These are phyloP conservation scores for Mytilinidion resinicola DNA, from an alignment of 495 filamentous ascomycete species.

Conservation along the genomic window DNA sequence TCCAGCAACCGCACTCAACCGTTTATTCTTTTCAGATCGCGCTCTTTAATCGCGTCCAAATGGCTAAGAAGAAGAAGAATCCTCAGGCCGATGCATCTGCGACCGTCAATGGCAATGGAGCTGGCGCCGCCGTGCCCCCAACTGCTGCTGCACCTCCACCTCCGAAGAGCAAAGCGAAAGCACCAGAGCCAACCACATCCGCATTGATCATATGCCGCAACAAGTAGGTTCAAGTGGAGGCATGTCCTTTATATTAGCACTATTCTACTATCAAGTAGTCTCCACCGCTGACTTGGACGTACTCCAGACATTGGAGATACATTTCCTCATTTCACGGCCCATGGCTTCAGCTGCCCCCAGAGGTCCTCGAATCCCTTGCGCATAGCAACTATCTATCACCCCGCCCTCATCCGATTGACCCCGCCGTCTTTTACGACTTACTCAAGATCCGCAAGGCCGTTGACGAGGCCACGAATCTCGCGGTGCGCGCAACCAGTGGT, in stretches of 20 bases:
- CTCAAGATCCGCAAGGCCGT: constrained; percentile 71
- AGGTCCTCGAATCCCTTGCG: constrained; percentile 70
- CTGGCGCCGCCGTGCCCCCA: background rate
- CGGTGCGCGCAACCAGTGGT: constrained; percentile 67
- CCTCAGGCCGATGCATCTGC: background rate
- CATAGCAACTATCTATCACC: constrained; percentile 71
- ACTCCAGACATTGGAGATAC: constrained; percentile 66
- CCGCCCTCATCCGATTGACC: constrained; percentile 69
- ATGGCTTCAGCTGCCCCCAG: constrained; percentile 79
- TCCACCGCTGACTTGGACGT: background rate
- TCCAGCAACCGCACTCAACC: no score
- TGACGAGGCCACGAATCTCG: constrained; percentile 68
- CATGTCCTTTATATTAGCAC: constrained; percentile 18
- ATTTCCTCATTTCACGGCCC: constrained; percentile 79
- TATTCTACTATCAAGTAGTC: background rate
- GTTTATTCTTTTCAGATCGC: no score
- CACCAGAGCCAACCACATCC: constrained; percentile 41
- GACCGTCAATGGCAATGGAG: background rate
- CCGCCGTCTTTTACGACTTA: constrained; percentile 73
- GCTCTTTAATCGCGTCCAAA: background rate
- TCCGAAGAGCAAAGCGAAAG: background rate
- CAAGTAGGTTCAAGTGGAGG: constrained; percentile 48
- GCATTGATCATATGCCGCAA: constrained; percentile 65
- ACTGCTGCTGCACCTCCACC: background rate
- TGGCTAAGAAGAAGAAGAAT: background rate